These are phyloP conservation scores for Naganishia sp. DNA, from an alignment of 1,284 basidiomycete genomes.

Conservation along the genomic window DNA sequence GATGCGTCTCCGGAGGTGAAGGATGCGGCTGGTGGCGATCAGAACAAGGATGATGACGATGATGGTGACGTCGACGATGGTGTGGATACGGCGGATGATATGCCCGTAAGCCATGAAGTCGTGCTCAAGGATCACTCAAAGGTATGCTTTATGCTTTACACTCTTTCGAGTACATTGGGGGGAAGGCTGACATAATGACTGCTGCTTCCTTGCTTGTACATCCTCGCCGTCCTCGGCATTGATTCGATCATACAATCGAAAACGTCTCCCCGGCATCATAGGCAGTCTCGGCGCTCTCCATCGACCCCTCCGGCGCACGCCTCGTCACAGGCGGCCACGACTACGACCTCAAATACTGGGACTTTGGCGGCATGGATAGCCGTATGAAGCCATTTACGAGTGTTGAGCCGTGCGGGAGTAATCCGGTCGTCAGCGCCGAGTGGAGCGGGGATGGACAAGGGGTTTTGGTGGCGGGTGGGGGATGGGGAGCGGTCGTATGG, in stretches of 20 bases:
- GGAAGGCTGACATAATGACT: neutral
- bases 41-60: conserved; percentile 37
- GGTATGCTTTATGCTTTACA: conserved; percentile 41
- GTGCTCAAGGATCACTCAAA: conserved; percentile 90
- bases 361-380: conserved; percentile 96
- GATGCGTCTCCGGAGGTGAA: conserved; percentile 1
- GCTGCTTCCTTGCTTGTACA: neutral
- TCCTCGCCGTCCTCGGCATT: neutral
- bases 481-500: conserved; percentile 82
- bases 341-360: conserved; percentile 97
- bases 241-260: neutral
- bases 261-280: conserved; percentile 36
- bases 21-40: neutral
- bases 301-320: conserved; percentile 91
- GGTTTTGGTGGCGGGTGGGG: conserved; percentile 84
- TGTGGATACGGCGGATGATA: conserved; percentile 49
- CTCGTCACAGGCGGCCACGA: conserved; percentile 90
- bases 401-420: conserved; percentile 90
- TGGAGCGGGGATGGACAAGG: conserved; percentile 83
- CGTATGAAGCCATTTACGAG: conserved; percentile 86
- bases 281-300: conserved; percentile 84
- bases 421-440: conserved; percentile 77
- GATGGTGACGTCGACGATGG: conserved; percentile 36
- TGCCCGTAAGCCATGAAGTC: conserved; percentile 70
- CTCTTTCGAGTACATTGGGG: neutral